A percentile compares a stretch with the other conserved stretches of the same genome.
These are phyloP conservation scores for Globisporangium rhizosaccharum DNA, from an alignment of 352 stramenopile genomes.

Conservation along the genomic window DNA sequence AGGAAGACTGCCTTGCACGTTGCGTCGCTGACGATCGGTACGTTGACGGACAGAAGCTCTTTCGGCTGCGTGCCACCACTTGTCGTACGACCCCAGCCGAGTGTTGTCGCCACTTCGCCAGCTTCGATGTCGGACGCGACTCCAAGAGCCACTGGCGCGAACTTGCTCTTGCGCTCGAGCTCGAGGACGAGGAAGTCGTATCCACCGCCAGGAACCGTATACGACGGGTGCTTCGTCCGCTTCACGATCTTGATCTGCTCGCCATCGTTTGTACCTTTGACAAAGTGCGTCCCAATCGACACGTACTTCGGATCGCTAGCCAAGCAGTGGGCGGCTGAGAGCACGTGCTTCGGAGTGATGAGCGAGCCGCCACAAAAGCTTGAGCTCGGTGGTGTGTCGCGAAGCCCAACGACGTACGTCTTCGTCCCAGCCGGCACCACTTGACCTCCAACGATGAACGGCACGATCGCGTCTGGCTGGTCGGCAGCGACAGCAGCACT, in stretches of 20 bases:
- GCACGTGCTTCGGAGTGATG: slow-evolving; percentile 39
- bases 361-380: slow-evolving; percentile 33
- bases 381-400: slow-evolving; percentile 5
- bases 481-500: background rate
- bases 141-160: slow-evolving; percentile 25
- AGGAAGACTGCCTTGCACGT: slow-evolving; percentile 18
- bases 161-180: slow-evolving; percentile 29
- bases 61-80: slow-evolving; percentile 18
- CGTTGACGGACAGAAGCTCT: slow-evolving; percentile 33
- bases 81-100: slow-evolving; percentile 27
- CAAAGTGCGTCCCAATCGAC: slow-evolving; percentile 50
- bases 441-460: slow-evolving; percentile 45
- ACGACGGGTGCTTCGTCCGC: slow-evolving; percentile 36
- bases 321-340: slow-evolving; percentile 45
- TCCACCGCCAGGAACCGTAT: background rate
- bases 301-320: slow-evolving; percentile 27
- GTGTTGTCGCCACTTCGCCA: slow-evolving; percentile 1
- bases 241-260: slow-evolving; percentile 43
- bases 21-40: slow-evolving; percentile 39
- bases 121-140: slow-evolving; percentile 14
- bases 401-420: slow-evolving; percentile 24
- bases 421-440: slow-evolving; percentile 32
- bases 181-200: slow-evolving; percentile 57
- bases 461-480: slow-evolving; percentile 16
- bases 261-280: slow-evolving; percentile 34